Evolutionary conservation across 2,329 filamentous ascomycete genomes (phyloP).

Genomic region (Colletotrichum limetticola): DNA sequence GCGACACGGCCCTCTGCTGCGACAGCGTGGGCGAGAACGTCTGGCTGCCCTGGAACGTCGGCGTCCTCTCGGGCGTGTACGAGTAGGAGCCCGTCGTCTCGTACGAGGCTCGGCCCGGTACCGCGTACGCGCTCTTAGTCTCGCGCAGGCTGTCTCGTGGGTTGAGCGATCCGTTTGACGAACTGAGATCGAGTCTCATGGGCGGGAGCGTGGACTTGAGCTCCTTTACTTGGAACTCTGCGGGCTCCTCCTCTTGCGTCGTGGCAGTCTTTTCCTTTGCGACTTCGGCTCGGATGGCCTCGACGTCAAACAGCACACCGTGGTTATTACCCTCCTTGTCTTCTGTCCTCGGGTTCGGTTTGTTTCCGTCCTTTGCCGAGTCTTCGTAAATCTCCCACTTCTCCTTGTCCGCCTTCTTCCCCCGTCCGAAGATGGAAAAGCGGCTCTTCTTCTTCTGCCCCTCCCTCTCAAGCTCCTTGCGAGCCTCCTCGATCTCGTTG

Average conservation of each 20-base stretch:
- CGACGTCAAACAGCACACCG: slow-evolving; percentile 90
- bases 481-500: slow-evolving; percentile 94
- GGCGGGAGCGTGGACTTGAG: slow-evolving; percentile 89
- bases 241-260: slow-evolving; percentile 64
- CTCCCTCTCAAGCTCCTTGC: slow-evolving; percentile 85
- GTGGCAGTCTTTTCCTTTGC: slow-evolving; percentile 65
- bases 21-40: slow-evolving; percentile 14
- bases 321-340: slow-evolving; percentile 63
- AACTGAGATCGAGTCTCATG: slow-evolving; percentile 78
- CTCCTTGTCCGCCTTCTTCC: slow-evolving; percentile 83
- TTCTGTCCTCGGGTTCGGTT: slow-evolving; percentile 55
- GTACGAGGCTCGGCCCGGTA: slow-evolving; percentile 41
- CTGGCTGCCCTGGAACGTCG: slow-evolving; percentile 37
- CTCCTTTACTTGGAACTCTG: slow-evolving; percentile 74
- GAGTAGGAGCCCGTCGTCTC: slow-evolving; percentile 35
- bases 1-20: slow-evolving; percentile 32
- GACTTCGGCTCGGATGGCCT: slow-evolving; percentile 89
- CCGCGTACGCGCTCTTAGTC: slow-evolving; percentile 58
- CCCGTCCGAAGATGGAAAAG: slow-evolving; percentile 84
- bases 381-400: slow-evolving; percentile 97
- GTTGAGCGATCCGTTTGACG: slow-evolving; percentile 42
- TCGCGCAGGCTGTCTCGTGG: slow-evolving; percentile 52
- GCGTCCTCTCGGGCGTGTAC: slow-evolving; percentile 38
- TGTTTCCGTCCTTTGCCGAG: slow-evolving; percentile 48
- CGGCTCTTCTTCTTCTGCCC: slow-evolving; percentile 65